Conservation (phyloP, 192 early-diverging fungal species). For the Gryganskiella cystojenkinii region DNA sequence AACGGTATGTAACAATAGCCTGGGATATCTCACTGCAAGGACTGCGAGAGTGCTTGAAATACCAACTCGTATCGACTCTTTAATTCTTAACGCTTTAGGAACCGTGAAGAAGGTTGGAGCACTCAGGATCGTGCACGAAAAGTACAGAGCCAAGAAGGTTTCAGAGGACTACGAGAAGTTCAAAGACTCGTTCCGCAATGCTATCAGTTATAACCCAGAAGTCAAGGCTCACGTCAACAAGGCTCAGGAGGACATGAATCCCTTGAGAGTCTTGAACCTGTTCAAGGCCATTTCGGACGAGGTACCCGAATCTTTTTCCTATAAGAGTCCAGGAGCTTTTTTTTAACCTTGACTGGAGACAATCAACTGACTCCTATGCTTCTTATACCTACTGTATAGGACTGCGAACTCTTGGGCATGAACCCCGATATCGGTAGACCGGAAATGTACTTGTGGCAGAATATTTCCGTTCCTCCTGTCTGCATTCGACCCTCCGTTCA, state of each 20-base stretch:
- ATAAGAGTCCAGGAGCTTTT: too few species aligned
- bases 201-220: slow-evolving; percentile 76
- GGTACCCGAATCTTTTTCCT: too few species aligned
- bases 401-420: slow-evolving; percentile 95
- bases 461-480: slow-evolving; percentile 94
- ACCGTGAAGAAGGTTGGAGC: slow-evolving; percentile 96
- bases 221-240: slow-evolving; percentile 80
- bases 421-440: slow-evolving; percentile 87
- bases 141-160: slow-evolving; percentile 85
- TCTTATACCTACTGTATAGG: slow-evolving; percentile 52
- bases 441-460: slow-evolving; percentile 94
- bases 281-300: slow-evolving; percentile 91
- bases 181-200: slow-evolving; percentile 80
- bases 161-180: slow-evolving; percentile 78
- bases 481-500: slow-evolving; percentile 96
- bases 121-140: slow-evolving; percentile 96
- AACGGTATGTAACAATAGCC: slow-evolving; percentile 69
- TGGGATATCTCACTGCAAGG: too few species aligned
- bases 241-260: slow-evolving; percentile 96
- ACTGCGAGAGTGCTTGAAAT: too few species aligned
- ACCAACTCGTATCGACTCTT: neutral
- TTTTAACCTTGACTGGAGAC: neutral
- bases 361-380: neutral
- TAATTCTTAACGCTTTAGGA: slow-evolving; percentile 47
- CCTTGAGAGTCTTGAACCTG: slow-evolving; percentile 84